Evolutionary conservation across 805 yeast genomes (phyloP), one percentile per base, ranked within the genome.

Genomic region (Lipomyces mesembrius): DNA sequence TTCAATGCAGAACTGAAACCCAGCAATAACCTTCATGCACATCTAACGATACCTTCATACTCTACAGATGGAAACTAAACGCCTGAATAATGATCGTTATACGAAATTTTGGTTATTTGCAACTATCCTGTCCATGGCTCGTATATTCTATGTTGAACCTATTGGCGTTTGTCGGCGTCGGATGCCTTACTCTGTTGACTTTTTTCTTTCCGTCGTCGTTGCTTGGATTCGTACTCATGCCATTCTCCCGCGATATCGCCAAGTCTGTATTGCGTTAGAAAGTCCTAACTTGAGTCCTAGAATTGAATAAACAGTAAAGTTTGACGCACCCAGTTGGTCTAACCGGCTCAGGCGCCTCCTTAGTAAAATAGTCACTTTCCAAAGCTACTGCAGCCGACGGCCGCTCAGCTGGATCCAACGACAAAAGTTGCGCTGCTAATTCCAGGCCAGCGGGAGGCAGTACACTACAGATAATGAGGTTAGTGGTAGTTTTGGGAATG

Each of bases 221-320:
- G 88, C 77, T 94, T 92, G 2, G 97, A 95, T 74, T 94, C 99
- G 77, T 89, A 94, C 75, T 94, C 99, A 76, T 94, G 99, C 95
- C 98, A 94, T 77, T 96, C 98, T 2, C 95, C 96, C 63, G 82
- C 80, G 35, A 87, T 77, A n/a, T 82, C 81, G 35, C 82, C 79
- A 70, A 89, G 81, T 56, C 72, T 66, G 43, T n/a, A 9, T 29
- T 20, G 12, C 6, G 20, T n/a, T 29, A 56, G 25, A 17, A 35
- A 35, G 22, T 32, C 35, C 11, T 25, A 52, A 12, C 8, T 52
- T 25, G n/a, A 61, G 14, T 11, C 11, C 20, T 17, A 17, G 29
- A 3, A 25, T 34, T 11, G 39, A 37, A 17, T 27, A 32, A 58
- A 37, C 27, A 46, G 27, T 20, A 32, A 59, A 11, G 1, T 14